Evolutionary conservation across 129 eudicot genomes (phyloP).

Genomic region (Artemisia argyi): DNA sequence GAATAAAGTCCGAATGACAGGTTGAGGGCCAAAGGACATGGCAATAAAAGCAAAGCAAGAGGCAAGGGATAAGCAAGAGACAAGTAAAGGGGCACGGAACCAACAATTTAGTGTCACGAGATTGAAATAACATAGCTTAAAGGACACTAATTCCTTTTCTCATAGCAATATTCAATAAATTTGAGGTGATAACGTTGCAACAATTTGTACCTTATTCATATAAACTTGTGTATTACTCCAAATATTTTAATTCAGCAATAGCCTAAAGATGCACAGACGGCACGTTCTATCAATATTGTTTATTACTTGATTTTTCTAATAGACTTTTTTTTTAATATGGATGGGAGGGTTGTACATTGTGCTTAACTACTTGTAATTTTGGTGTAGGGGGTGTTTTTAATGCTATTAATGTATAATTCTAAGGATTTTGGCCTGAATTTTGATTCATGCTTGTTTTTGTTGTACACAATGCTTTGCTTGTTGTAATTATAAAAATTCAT

Average conservation of each 20-base stretch:
- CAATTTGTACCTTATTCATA: slow-evolving; percentile 7
- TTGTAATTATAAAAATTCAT: no score
- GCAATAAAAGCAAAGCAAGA: slow-evolving; percentile 30
- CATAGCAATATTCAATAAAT: background rate
- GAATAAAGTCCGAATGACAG: slow-evolving; percentile 13
- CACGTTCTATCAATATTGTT: background rate
- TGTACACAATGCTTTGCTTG: no score
- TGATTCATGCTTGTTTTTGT: no score
- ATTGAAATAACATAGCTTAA: slow-evolving; percentile 23
- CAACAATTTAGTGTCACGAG: slow-evolving; percentile 31
- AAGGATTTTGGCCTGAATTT: no score
- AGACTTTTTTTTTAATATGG: no score
- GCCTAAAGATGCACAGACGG: slow-evolving; percentile 5
- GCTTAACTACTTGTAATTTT: no score
- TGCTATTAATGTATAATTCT: no score
- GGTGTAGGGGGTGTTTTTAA: no score
- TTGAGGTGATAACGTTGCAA: slow-evolving; percentile 1
- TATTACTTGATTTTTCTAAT: no score
- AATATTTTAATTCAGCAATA: background rate
- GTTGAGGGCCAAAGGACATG: slow-evolving; percentile 22
- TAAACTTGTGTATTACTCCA: background rate
- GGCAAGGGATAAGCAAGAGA: slow-evolving; percentile 35
- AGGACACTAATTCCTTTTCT: slow-evolving; percentile 34
- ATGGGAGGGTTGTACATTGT: no score
- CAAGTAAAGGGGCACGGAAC: slow-evolving; percentile 33